Conservation (phyloP, 1,284 basidiomycete species). For the Ustilago bromivora region DNA sequence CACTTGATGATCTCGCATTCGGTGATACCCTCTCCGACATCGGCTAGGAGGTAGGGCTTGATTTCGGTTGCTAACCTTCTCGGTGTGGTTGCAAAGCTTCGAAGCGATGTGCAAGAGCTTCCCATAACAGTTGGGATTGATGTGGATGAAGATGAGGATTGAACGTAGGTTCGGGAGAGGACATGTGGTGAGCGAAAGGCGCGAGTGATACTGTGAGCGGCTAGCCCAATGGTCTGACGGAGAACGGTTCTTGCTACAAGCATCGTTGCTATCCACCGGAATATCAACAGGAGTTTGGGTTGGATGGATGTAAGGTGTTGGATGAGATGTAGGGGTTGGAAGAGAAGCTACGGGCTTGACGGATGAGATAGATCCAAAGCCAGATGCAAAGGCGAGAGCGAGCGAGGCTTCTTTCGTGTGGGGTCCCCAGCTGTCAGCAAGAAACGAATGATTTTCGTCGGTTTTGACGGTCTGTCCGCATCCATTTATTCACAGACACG, state of each 20-base stretch:
- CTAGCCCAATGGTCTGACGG: slow-evolving; percentile 20
- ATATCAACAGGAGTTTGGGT: neutral
- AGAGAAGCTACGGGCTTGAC: neutral
- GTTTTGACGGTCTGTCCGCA: slow-evolving; percentile 28
- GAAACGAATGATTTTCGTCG: slow-evolving; percentile 15
- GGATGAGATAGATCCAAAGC: neutral
- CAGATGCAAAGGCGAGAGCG: neutral
- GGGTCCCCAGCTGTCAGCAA: slow-evolving; percentile 21
- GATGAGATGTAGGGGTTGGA: neutral
- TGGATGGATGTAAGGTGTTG: neutral
- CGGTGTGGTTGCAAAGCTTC: slow-evolving; percentile 46
- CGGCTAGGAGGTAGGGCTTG: slow-evolving; percentile 83
- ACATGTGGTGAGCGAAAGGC: slow-evolving; percentile 2
- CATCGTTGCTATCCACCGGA: slow-evolving; percentile 4
- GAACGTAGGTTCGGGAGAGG: slow-evolving; percentile 26
- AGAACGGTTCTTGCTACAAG: slow-evolving; percentile 24
- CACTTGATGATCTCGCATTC: slow-evolving; percentile 69
- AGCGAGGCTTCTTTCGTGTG: slow-evolving; percentile 4
- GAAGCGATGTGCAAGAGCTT: slow-evolving; percentile 22
- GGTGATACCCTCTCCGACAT: slow-evolving; percentile 86
- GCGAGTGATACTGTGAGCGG: neutral
- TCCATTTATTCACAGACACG: neutral
- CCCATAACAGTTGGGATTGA: slow-evolving; percentile 26
- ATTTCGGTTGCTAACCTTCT: slow-evolving; percentile 26
- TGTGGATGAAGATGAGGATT: slow-evolving; percentile 16